Evolutionary conservation across 2,329 filamentous ascomycete genomes (phyloP), one percentile per base, ranked within the genome.

Genomic region (Plectosphaerella sp.): DNA sequence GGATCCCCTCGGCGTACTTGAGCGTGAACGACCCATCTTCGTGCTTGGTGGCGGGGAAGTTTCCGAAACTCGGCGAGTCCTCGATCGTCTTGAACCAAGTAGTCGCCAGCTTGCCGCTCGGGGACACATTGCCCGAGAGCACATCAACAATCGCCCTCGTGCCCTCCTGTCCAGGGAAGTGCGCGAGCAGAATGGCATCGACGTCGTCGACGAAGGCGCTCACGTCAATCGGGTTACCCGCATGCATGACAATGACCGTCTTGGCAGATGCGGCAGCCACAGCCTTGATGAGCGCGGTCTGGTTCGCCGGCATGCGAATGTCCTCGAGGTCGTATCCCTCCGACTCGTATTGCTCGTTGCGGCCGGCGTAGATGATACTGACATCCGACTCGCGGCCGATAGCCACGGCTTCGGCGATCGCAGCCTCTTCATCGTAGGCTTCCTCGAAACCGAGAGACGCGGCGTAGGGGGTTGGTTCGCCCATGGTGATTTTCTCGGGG

Each of bases 51-150:
- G 76, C 64, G 0, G 65, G 70, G 61, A 81, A 90, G 9, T n/a
- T n/a, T 43, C 42, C 71, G 65, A 83, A 89, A 0, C 84, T 81
- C 1, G 89, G 87, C 51, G 87, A 89, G 61, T 89, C 83, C 60
- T 86, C 76, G 2, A 83, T 62, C 2, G 73, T 71, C 35, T 71
- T 73, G 1, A 87, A 87, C 67, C 88, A 90, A 1, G 75, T 84
- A 11, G 86, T 71, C 0, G 84, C 81, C 0, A 87, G 67, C 55
- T 84, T 85, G 2, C 81, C 85, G 48, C 79, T 80, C 0, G 85
- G 85, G 57, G 84, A 87, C 37, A 80, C 73, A 39, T 77, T 73
- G 24, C 84, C 86, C 48, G 83, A 81, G 3, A 88, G 70, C 1
- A 87, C 77, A 57, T 88, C 84, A 1, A 81, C 82, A 47, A 88